Evolutionary conservation across 306 rosid species (phyloP).

Genomic region (Corylus avellana): DNA sequence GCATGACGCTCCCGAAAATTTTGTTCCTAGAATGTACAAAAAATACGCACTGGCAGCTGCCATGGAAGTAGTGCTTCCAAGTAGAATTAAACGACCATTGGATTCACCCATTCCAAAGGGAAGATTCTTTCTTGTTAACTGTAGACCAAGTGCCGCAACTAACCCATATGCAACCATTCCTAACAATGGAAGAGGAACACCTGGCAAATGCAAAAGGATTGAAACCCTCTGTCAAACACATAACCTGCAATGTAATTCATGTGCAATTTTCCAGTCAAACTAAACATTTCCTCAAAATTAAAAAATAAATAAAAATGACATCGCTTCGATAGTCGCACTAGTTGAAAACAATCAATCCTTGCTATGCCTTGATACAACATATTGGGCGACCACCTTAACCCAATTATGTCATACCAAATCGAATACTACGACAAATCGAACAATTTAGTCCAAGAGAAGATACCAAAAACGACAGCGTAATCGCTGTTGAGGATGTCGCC

Average conservation of each 20-base stretch:
- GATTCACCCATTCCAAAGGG: constrained; percentile 58
- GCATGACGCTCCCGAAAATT: constrained; percentile 65
- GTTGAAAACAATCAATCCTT: too few species aligned
- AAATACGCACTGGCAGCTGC: constrained; percentile 85
- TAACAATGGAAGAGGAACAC: constrained; percentile 82
- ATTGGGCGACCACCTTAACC: too few species aligned
- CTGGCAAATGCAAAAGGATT: constrained; percentile 47
- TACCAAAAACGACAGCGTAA: constrained; percentile 82
- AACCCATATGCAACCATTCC: constrained; percentile 78
- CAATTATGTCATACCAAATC: background rate
- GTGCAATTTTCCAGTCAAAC: constrained; percentile 22
- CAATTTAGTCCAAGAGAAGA: too few species aligned
- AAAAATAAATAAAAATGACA: background rate
- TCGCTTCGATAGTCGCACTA: too few species aligned
- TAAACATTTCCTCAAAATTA: background rate
- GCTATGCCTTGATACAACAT: too few species aligned
- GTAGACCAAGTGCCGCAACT: constrained; percentile 59
- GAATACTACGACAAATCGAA: too few species aligned
- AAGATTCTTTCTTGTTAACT: constrained; percentile 48
- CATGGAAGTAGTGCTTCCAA: constrained; percentile 76
- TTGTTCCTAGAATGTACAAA: constrained; percentile 67
- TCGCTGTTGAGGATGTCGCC: constrained; percentile 70
- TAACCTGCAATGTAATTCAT: constrained; percentile 27
- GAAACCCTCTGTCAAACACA: constrained; percentile 44
- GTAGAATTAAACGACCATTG: constrained; percentile 52